Evolutionary conservation across 2,329 filamentous ascomycete genomes (phyloP).

Genomic region (Trichoderma lentiforme): DNA sequence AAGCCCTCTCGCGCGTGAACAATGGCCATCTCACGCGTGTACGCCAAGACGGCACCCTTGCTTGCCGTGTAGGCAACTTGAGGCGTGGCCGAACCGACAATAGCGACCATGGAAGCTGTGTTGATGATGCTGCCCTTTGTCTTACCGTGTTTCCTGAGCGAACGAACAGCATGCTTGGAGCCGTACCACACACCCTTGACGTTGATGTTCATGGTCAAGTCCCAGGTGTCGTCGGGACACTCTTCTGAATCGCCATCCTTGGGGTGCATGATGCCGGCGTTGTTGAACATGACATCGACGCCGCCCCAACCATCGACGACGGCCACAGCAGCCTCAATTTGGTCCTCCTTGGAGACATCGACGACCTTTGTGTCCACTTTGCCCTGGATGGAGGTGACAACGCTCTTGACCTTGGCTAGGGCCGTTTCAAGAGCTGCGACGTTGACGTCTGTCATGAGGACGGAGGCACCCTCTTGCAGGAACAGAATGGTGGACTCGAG

Average conservation of each 20-base stretch:
- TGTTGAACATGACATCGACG: slow-evolving; percentile 93
- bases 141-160: slow-evolving; percentile 78
- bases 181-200: slow-evolving; percentile 99
- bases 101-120: slow-evolving; percentile 82
- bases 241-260: slow-evolving; percentile 75
- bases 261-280: slow-evolving; percentile 94
- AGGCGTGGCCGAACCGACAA: slow-evolving; percentile 82
- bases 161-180: slow-evolving; percentile 83
- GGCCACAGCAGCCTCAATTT: slow-evolving; percentile 72
- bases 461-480: slow-evolving; percentile 78
- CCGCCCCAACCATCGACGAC: slow-evolving; percentile 80
- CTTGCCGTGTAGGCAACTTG: slow-evolving; percentile 91
- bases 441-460: slow-evolving; percentile 84
- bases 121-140: slow-evolving; percentile 81
- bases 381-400: slow-evolving; percentile 54
- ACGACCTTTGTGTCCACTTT: not conserved
- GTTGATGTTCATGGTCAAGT: slow-evolving; percentile 89
- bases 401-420: slow-evolving; percentile 67
- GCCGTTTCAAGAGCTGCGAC: slow-evolving; percentile 73
- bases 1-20: slow-evolving; percentile 86
- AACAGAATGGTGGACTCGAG: slow-evolving; percentile 91
- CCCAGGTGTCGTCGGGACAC: slow-evolving; percentile 89
- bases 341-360: slow-evolving; percentile 82
- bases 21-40: slow-evolving; percentile 88
- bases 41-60: slow-evolving; percentile 86